phyloP scores from a whole-genome alignment of 805 yeast genomes.

The Candida vartiovaarae region DNA sequence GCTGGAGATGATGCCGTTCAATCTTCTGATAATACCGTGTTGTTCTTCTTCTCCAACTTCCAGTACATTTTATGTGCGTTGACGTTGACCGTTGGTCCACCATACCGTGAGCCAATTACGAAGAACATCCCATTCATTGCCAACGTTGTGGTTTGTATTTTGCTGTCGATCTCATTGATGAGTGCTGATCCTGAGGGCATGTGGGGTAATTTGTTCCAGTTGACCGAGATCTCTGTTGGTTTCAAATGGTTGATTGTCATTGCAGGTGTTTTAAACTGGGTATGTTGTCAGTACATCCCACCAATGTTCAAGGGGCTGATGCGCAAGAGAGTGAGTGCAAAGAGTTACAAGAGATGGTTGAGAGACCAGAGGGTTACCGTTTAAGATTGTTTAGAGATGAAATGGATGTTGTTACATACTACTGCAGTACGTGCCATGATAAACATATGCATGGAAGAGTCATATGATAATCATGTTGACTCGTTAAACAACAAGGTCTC shows the following conservation, averaged over 20 bases:
- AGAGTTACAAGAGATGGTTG: constrained; percentile 29
- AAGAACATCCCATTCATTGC: constrained; percentile 65
- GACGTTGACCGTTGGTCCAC: constrained; percentile 87
- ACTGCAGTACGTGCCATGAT: no score
- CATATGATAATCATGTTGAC: constrained; percentile 6
- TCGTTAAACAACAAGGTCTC: constrained; percentile 30
- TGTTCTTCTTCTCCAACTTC: constrained; percentile 76
- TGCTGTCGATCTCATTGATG: constrained; percentile 51
- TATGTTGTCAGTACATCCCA: constrained; percentile 28
- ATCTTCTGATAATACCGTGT: constrained; percentile 82
- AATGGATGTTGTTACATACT: background rate
- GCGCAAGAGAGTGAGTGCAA: constrained; percentile 31
- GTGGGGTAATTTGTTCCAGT: constrained; percentile 66
- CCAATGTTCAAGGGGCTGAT: constrained; percentile 24
- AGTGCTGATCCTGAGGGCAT: constrained; percentile 40
- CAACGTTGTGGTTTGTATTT: constrained; percentile 46
- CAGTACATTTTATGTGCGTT: constrained; percentile 84
- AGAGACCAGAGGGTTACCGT: constrained; percentile 11
- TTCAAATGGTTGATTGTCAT: constrained; percentile 48
- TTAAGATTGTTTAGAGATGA: background rate
- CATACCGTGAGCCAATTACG: constrained; percentile 73
- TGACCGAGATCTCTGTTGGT: constrained; percentile 48
- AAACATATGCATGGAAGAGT: background rate
- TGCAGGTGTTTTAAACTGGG: constrained; percentile 43
- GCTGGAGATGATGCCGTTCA: constrained; percentile 78